Evolutionary conservation across 768 basidiomycete genomes (phyloP), one percentile per base, ranked within the genome.

Genomic region (Hortiboletus campestris): DNA sequence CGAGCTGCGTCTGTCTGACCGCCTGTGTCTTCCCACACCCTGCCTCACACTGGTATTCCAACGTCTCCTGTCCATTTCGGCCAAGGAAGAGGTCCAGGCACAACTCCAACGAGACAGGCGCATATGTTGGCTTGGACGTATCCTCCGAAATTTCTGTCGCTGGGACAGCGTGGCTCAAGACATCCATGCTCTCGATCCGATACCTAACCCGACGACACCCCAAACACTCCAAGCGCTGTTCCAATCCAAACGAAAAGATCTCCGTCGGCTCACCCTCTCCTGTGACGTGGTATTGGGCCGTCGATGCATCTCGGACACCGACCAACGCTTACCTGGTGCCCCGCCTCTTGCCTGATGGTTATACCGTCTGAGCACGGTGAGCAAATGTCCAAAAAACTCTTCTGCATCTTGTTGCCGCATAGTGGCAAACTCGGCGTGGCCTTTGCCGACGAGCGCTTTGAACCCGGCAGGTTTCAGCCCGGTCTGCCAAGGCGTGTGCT

Each of bases 341-440:
- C 80, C 62, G 66, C 63, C 53, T 52, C 72, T 67, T 17, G 61
- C 68, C 61, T 82, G 83, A 58, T 82, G 81, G 36, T 78, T 77
- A 61, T 90, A 80, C 61, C 88, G 77, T 54, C 91, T 78, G 13
- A 99, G 72, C 19, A 83, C 77, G 6, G 84, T 86, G 49, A 99
- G 64, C 2, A 98, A 74, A 72, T 96, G 84, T 35, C 83, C 80
- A 51, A 99, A 80, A 75, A 98, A 98, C 72, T 98, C 96, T 66
- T 96, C 94, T 6, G 94, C 85, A 65, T 99, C 97, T 67, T 98
- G 97, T 71, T 99, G 96, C 49, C 84, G 81, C 95, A 98, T 98
- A 45, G 95, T 98, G 34, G 89, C 78, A 64, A 98, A 98, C 73
- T 98, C 97, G 32, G 83, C 83, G 64, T 98, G 97, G 1, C 92